Evolutionary conservation across 2,329 filamentous ascomycete genomes (phyloP).

Genomic region (Pseudogymnoascus sp.): DNA sequence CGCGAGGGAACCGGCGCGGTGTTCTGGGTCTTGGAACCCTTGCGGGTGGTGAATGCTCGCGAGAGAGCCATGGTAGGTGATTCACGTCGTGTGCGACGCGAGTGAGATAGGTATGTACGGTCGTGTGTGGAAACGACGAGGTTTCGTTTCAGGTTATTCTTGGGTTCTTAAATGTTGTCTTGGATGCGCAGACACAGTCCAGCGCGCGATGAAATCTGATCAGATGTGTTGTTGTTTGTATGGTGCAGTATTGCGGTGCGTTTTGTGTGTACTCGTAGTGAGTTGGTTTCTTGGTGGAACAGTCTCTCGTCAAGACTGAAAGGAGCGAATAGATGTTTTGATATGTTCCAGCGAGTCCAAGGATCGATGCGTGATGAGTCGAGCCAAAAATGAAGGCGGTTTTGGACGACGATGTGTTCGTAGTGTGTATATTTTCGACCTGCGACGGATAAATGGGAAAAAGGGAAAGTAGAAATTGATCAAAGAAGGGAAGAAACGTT

Average conservation of each 20-base stretch:
- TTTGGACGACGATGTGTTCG: background rate
- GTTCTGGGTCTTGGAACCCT: slow-evolving; percentile 38
- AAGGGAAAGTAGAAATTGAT: background rate
- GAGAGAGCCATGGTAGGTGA: slow-evolving; percentile 46
- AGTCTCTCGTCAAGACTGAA: background rate
- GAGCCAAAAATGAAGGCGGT: background rate
- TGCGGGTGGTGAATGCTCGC: slow-evolving; percentile 63
- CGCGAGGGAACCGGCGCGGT: slow-evolving; percentile 21
- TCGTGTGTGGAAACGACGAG: background rate
- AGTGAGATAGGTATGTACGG: background rate
- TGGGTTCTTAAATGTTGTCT: background rate
- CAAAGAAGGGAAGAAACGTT: slow-evolving; percentile 10
- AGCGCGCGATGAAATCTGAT: slow-evolving; percentile 1
- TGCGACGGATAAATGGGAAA: slow-evolving; percentile 6
- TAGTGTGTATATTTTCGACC: background rate
- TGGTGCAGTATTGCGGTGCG: background rate
- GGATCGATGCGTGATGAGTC: too few relatives aligned
- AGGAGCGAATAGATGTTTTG: slow-evolving; percentile 1
- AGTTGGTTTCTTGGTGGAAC: slow-evolving; percentile 8
- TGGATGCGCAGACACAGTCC: slow-evolving; percentile 9
- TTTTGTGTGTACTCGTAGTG: slow-evolving; percentile 9
- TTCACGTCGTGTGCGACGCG: background rate
- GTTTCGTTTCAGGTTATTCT: background rate
- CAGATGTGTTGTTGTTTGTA: background rate
- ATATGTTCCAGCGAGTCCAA: background rate